These are phyloP conservation scores for Anacardium occidentale DNA, from an alignment of 345 rosid species.

Conservation along the genomic window DNA sequence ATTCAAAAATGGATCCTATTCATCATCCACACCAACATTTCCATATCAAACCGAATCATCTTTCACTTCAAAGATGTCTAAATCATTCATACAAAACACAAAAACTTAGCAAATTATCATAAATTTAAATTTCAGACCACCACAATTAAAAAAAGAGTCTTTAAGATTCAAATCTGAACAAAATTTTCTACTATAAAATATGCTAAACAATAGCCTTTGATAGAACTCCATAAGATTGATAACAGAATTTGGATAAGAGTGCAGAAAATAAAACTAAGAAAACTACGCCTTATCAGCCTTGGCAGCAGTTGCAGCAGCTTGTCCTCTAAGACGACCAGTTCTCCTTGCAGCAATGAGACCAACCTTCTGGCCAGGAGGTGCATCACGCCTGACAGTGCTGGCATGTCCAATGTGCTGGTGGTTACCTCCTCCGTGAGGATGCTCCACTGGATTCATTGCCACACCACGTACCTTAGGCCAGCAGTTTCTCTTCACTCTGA, in stretches of 20 bases:
- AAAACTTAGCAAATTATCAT: not conserved
- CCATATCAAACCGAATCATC: too few relatives aligned
- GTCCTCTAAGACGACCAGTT: constrained; percentile 45
- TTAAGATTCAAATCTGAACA: constrained; percentile 10
- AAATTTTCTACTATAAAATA: constrained; percentile 11
- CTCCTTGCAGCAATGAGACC: constrained; percentile 62
- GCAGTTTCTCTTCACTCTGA: constrained; percentile 70
- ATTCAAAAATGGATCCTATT: too few relatives aligned
- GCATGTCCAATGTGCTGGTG: constrained; percentile 84
- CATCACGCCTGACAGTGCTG: constrained; percentile 67
- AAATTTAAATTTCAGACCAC: not conserved
- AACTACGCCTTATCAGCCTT: constrained; percentile 35
- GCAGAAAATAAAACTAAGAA: not conserved
- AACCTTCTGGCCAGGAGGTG: constrained; percentile 75
- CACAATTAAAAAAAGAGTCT: not conserved
- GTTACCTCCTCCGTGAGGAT: constrained; percentile 90
- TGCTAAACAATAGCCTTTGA: not conserved
- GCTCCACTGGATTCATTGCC: constrained; percentile 87
- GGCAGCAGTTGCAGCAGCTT: constrained; percentile 40
- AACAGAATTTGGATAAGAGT: not conserved
- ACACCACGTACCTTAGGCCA: constrained; percentile 91
- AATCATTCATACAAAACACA: not conserved
- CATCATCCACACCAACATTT: too few relatives aligned
- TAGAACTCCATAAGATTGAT: not conserved
- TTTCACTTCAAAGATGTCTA: too few relatives aligned